These are phyloP conservation scores for Diaporthe aspalathi DNA, from an alignment of 2,329 filamentous ascomycete genomes.

Conservation along the genomic window DNA sequence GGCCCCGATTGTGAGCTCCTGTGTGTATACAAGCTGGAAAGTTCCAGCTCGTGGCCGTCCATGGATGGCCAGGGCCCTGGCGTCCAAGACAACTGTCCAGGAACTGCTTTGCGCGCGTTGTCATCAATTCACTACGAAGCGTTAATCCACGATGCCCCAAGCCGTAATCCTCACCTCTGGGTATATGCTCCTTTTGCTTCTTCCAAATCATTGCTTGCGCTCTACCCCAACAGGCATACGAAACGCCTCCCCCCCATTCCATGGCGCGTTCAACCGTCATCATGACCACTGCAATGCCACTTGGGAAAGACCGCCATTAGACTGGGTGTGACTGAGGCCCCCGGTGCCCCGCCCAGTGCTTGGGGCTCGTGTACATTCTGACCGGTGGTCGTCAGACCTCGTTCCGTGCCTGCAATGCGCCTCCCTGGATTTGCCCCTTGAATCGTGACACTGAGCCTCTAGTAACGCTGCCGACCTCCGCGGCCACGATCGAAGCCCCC, in stretches of 20 bases:
- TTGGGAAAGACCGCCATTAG: not conserved
- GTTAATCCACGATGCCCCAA: not conserved
- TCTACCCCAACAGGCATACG: not conserved
- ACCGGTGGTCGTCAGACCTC: not conserved
- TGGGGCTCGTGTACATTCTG: not conserved
- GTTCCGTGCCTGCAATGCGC: not conserved
- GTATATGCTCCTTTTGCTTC: conserved; percentile 15
- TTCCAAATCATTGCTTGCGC: not conserved
- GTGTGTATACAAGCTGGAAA: not conserved
- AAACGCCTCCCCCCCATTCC: not conserved
- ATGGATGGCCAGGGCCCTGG: not conserved
- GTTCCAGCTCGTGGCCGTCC: not conserved
- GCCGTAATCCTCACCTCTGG: not conserved
- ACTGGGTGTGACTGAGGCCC: not conserved
- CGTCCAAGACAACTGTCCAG: too few species aligned
- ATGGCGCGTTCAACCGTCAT: not conserved
- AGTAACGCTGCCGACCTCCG: conserved; percentile 44
- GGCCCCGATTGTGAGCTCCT: not conserved
- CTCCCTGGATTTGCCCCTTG: too few species aligned
- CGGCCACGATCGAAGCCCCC: conserved; percentile 47
- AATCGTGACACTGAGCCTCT: not conserved
- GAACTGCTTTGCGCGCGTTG: not conserved
- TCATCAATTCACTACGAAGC: not conserved
- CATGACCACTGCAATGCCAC: not conserved
- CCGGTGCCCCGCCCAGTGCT: not conserved